Evolutionary conservation across 768 basidiomycete genomes (phyloP), one percentile per base, ranked within the genome.

Genomic region (Amanita muscaria): DNA sequence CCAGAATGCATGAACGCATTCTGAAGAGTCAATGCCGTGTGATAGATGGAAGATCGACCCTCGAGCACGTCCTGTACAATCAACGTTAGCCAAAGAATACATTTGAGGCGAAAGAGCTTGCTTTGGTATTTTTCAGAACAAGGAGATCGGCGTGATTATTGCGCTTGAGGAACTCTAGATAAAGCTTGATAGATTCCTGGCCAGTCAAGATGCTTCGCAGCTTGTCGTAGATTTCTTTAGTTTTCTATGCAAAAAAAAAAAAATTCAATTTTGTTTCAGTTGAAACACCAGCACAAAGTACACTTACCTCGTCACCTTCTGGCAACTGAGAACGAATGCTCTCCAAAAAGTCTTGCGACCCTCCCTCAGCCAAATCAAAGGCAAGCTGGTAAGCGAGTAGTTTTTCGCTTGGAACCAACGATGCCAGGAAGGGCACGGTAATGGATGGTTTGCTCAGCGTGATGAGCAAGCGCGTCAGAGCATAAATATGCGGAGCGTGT

Each of bases 1-100:
- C 96, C 96, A n/a, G 94, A 82, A 58, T 96, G 84, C 80, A 94
- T 93, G 62, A 93, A 98, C 1, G 96, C 92, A 62, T 99, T 97
- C 61, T 93, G 88, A 46, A 99, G 76, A 6, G 92, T 92, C 51
- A 99, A 77, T 3, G 96, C 92, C 4, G 90, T 92, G 65, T 99
- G 96, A 61, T 92, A 98, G 58, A 99, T 89, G 15, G 94, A 98
- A 18, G 89, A 93, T 29, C 94, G 85, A 21, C 91, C 77, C 57
- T 97, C 94, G 16, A 98, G 72, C 1, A 81, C 79, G 41, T 97
- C 92, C 89, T 92, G 50, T n/a, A 10, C 15, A 5, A 12, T 18
- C 14, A 45, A n/a, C 49, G 27, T 51, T 36, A 52, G 21, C 3
- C 40, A 15, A 15, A 43, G 21, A n/a, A 9, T 10, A 9, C 11